Percentiles rank a stretch among this genome's conserved stretches.
These are phyloP conservation scores for Boletus mariae DNA, from an alignment of 1,284 basidiomycete species.

Conservation along the genomic window DNA sequence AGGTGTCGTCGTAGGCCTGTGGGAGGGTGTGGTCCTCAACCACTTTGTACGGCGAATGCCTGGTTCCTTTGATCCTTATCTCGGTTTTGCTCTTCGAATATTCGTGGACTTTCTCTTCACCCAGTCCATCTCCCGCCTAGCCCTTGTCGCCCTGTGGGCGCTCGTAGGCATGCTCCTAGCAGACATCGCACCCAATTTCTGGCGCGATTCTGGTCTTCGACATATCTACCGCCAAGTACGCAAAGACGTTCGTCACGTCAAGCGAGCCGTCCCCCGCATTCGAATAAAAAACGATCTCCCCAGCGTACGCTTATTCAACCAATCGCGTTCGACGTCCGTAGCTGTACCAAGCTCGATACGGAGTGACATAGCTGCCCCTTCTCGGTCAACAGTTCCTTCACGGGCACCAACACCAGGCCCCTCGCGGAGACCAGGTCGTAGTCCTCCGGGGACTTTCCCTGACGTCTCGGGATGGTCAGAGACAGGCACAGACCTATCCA, in stretches of 20 bases:
- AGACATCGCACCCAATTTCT: slow-evolving; percentile 60
- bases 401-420: slow-evolving; percentile 14
- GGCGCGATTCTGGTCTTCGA: slow-evolving; percentile 54
- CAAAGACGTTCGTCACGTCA: slow-evolving; percentile 38
- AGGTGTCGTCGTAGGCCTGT: slow-evolving; percentile 63
- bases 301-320: slow-evolving; percentile 26
- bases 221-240: slow-evolving; percentile 52
- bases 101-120: slow-evolving; percentile 67
- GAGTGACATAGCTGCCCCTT: slow-evolving; percentile 30
- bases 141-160: slow-evolving; percentile 63
- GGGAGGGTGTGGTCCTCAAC: slow-evolving; percentile 70
- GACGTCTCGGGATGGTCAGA: slow-evolving; percentile 32
- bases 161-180: slow-evolving; percentile 64
- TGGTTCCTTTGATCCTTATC: slow-evolving; percentile 52
- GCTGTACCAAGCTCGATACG: slow-evolving; percentile 25
- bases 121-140: slow-evolving; percentile 51
- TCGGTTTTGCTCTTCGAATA: slow-evolving; percentile 59
- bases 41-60: slow-evolving; percentile 67
- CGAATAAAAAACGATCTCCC: slow-evolving; percentile 32
- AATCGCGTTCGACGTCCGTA: slow-evolving; percentile 18
- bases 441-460: slow-evolving; percentile 29
- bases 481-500: slow-evolving; percentile 25
- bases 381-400: slow-evolving; percentile 21
- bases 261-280: slow-evolving; percentile 30
- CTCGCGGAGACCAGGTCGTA: slow-evolving; percentile 23